phyloP scores from a whole-genome alignment of 805 yeast species.

The Starmerella apis region DNA sequence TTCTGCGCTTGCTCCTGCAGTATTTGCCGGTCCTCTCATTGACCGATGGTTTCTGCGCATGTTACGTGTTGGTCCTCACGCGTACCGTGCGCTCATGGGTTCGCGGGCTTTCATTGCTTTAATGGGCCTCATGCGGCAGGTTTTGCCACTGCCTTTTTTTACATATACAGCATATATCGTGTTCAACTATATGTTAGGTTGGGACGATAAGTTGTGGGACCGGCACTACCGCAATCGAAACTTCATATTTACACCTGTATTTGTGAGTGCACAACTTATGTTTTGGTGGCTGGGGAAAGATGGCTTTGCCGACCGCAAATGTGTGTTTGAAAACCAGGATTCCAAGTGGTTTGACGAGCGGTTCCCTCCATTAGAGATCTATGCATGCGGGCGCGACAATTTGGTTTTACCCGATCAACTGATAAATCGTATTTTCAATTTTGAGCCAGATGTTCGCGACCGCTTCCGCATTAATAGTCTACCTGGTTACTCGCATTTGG shows the following conservation, averaged over 20 bases:
- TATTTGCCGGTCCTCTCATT: slow-evolving; percentile 71
- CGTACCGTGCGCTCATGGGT: slow-evolving; percentile 50
- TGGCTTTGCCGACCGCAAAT: slow-evolving; percentile 42
- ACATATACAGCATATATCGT: slow-evolving; percentile 62
- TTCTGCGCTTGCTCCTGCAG: slow-evolving; percentile 80
- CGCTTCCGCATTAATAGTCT: slow-evolving; percentile 34
- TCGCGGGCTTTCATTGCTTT: slow-evolving; percentile 65
- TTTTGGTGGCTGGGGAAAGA: slow-evolving; percentile 74
- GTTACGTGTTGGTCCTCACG: slow-evolving; percentile 25
- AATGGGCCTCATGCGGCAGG: slow-evolving; percentile 49
- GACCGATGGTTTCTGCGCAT: slow-evolving; percentile 37
- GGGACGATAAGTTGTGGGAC: slow-evolving; percentile 78
- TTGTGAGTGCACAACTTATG: slow-evolving; percentile 71
- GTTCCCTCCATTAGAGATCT: slow-evolving; percentile 53
- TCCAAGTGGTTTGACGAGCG: slow-evolving; percentile 34
- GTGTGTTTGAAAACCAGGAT: slow-evolving; percentile 45
- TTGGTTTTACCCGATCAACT: slow-evolving; percentile 68
- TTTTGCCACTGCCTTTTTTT: slow-evolving; percentile 45
- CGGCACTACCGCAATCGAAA: slow-evolving; percentile 54
- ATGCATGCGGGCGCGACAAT: slow-evolving; percentile 62
- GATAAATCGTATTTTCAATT: slow-evolving; percentile 48
- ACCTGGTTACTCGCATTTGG: slow-evolving; percentile 70
- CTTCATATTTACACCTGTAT: slow-evolving; percentile 78
- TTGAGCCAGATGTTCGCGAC: slow-evolving; percentile 37
- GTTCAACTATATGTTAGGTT: slow-evolving; percentile 78